Percentiles rank a stretch among this genome's conserved stretches.
Evolutionary conservation across 495 filamentous ascomycete species (phyloP).

Genomic region (Talaromyces liani): DNA sequence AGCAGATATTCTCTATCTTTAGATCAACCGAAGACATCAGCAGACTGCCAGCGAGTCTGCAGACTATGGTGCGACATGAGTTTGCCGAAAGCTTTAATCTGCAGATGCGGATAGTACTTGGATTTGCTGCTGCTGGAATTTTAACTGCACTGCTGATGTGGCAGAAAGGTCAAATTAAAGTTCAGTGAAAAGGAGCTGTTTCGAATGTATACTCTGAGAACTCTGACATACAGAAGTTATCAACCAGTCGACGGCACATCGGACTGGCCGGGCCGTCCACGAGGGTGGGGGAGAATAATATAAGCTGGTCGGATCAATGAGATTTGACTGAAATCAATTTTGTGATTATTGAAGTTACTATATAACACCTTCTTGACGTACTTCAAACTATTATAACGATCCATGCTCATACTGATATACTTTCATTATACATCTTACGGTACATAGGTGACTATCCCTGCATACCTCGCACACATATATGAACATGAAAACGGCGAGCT

Average conservation of each 20-base stretch:
- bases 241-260: background rate
- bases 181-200: background rate
- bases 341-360: too few species aligned
- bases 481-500: too few species aligned
- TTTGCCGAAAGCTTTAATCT: background rate
- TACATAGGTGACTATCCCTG: background rate
- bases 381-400: background rate
- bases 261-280: background rate
- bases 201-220: background rate
- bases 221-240: too few species aligned
- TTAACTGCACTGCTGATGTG: background rate
- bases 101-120: background rate
- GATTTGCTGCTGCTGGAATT: background rate
- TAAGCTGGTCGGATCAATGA: too few species aligned
- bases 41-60: background rate
- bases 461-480: too few species aligned
- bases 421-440: background rate
- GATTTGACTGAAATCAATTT: background rate
- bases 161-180: background rate
- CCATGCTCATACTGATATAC: too few species aligned
- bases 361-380: background rate
- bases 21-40: background rate
- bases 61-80: background rate
- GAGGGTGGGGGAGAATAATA: too few species aligned
- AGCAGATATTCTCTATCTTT: background rate